Percentiles rank a stretch among this genome's conserved stretches.
phyloP scores from a whole-genome alignment of 2,329 filamentous ascomycete species.

The Colletotrichum euphorbiae region DNA sequence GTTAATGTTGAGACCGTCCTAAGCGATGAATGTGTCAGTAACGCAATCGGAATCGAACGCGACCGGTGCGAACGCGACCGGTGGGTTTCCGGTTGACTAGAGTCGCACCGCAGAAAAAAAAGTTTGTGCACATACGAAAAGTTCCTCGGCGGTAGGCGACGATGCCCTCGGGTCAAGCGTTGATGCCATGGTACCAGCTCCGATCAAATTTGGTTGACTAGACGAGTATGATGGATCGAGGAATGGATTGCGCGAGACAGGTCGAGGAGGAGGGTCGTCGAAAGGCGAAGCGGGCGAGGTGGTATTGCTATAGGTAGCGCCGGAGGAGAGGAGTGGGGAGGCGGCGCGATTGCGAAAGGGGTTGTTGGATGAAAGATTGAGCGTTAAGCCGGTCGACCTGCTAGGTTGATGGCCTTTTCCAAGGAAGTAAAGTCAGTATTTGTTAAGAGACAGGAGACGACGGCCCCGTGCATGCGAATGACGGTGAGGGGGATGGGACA shows the following conservation, averaged over 20 bases:
- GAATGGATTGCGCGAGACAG: slow-evolving; percentile 81
- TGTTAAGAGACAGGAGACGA: slow-evolving; percentile 39
- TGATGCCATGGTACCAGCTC: slow-evolving; percentile 63
- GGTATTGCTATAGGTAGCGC: slow-evolving; percentile 48
- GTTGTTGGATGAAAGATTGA: slow-evolving; percentile 85
- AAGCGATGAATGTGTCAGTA: slow-evolving; percentile 42
- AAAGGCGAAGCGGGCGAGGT: slow-evolving; percentile 66
- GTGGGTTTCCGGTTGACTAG: neutral
- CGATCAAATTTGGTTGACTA: slow-evolving; percentile 48
- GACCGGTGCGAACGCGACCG: slow-evolving; percentile 5
- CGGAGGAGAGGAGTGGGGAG: slow-evolving; percentile 61
- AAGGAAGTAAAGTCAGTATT: slow-evolving; percentile 41
- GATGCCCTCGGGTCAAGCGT: slow-evolving; percentile 58
- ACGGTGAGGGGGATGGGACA: slow-evolving; percentile 54
- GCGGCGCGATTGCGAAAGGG: slow-evolving; percentile 80
- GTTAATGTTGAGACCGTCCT: slow-evolving; percentile 77
- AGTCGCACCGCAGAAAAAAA: neutral
- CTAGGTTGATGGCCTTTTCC: slow-evolving; percentile 52
- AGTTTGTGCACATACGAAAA: slow-evolving; percentile 74
- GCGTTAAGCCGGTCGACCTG: slow-evolving; percentile 63
- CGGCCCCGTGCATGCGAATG: slow-evolving; percentile 56
- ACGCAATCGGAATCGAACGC: neutral
- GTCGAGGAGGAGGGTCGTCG: slow-evolving; percentile 69
- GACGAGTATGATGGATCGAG: slow-evolving; percentile 65
- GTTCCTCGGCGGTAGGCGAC: slow-evolving; percentile 72